Conservation (phyloP, 495 filamentous ascomycete genomes). For the Alectoria sarmentosa region DNA sequence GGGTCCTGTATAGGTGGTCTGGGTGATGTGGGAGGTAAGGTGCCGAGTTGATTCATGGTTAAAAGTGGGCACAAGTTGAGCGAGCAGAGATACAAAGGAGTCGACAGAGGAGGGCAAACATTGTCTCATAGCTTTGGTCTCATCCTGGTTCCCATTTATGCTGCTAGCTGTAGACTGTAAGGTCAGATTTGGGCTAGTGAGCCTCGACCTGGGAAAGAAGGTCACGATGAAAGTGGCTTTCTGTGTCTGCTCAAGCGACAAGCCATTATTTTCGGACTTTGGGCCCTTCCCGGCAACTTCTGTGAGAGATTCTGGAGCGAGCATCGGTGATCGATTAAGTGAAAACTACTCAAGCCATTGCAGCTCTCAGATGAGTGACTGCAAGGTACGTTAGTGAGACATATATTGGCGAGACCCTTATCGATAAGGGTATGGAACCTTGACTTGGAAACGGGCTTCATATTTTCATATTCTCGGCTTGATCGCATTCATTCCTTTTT, state of each 20-base stretch:
- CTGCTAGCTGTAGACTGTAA: not conserved
- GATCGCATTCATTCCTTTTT: not conserved
- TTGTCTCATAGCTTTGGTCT: not conserved
- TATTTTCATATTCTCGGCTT: not conserved
- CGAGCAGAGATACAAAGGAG: slow-evolving; percentile 7
- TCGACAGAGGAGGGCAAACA: not conserved
- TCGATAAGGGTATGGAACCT: slow-evolving; percentile 15
- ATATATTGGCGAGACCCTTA: not conserved
- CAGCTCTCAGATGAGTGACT: no score
- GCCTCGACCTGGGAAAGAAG: slow-evolving; percentile 16
- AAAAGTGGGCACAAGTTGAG: not conserved
- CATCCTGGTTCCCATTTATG: not conserved
- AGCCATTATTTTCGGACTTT: not conserved
- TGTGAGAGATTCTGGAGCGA: not conserved
- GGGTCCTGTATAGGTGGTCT: slow-evolving; percentile 10
- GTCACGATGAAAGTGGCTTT: slow-evolving; percentile 14
- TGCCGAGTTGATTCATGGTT: not conserved
- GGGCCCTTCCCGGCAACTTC: not conserved
- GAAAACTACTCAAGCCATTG: no score
- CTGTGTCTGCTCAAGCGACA: not conserved
- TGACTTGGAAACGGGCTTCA: not conserved
- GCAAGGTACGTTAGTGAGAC: no score
- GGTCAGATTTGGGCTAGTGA: not conserved
- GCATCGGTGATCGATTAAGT: not conserved
- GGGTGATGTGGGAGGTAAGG: slow-evolving; percentile 15